Evolutionary conservation across 1,284 basidiomycete species (phyloP).

Genomic region (Ganoderma sp.): DNA sequence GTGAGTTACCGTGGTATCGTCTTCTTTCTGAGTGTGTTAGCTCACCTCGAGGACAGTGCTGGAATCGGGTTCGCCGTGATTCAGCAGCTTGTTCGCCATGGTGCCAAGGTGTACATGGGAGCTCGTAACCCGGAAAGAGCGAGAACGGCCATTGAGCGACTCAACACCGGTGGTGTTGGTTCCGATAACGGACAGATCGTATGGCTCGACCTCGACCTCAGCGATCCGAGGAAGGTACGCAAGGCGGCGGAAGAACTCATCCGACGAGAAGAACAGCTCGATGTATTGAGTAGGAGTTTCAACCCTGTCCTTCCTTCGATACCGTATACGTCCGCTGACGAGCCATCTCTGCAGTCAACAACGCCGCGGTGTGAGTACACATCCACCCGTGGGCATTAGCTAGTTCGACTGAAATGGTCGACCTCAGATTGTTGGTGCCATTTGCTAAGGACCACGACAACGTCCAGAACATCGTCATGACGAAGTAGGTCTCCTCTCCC

Average conservation of each 20-base stretch:
- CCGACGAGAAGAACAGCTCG: conserved; percentile 16
- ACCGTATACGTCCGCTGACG: not conserved
- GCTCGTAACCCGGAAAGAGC: not conserved
- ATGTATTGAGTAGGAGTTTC: not conserved
- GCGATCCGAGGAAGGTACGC: conserved; percentile 49
- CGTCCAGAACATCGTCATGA: not conserved
- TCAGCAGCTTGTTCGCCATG: not conserved
- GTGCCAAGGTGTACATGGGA: not conserved
- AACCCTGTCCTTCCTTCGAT: not conserved
- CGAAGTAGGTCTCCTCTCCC: not conserved
- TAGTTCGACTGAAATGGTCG: not conserved
- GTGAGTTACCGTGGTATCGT: not conserved
- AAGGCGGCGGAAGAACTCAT: conserved; percentile 53
- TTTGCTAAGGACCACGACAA: not conserved
- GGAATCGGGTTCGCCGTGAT: not conserved
- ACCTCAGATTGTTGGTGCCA: not conserved
- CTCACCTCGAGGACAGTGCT: not conserved
- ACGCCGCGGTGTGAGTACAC: not conserved
- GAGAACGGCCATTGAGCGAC: not conserved
- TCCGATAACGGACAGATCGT: conserved; percentile 46
- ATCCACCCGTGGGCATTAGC: not conserved
- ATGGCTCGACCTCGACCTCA: conserved; percentile 54
- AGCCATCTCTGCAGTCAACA: not conserved
- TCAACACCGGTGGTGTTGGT: not conserved
- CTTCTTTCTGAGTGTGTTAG: not conserved